phyloP scores from a whole-genome alignment of 2,329 filamentous ascomycete genomes.

The Emericellopsis atlantica region DNA sequence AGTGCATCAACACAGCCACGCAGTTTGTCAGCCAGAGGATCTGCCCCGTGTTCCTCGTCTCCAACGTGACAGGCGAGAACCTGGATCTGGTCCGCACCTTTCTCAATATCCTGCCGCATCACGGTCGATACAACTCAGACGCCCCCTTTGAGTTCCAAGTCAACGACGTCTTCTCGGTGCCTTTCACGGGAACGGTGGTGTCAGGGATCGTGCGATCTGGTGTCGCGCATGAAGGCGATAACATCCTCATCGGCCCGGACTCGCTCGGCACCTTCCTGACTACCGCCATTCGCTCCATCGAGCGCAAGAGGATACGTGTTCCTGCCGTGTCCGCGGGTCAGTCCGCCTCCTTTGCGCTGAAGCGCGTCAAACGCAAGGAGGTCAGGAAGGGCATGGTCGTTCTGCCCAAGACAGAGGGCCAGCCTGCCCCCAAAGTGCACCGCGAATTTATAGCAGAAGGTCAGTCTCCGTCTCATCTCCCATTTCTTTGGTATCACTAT shows the following conservation, averaged over 20 bases:
- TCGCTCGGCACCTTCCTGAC: constrained; percentile 78
- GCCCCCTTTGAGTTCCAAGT: constrained; percentile 90
- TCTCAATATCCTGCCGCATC: constrained; percentile 87
- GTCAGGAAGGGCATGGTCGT: constrained; percentile 98
- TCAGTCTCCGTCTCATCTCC: constrained; percentile 15
- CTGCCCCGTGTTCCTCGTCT: constrained; percentile 95
- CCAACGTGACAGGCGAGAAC: constrained; percentile 89
- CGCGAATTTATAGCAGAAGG: constrained; percentile 69
- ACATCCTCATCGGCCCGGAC: constrained; percentile 80
- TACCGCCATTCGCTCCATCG: constrained; percentile 83
- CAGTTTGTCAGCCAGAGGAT: constrained; percentile 94
- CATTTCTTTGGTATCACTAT: background rate
- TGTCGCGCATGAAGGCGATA: constrained; percentile 82
- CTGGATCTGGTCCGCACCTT: constrained; percentile 86
- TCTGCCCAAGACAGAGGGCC: constrained; percentile 66
- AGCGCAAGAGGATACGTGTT: constrained; percentile 83
- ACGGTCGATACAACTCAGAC: constrained; percentile 80
- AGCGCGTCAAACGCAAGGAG: constrained; percentile 77
- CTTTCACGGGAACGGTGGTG: constrained; percentile 92
- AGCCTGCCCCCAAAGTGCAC: constrained; percentile 57
- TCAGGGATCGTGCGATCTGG: constrained; percentile 85
- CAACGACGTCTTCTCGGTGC: constrained; percentile 96
- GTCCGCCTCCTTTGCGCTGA: constrained; percentile 82
- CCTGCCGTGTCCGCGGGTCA: constrained; percentile 84
- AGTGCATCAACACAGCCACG: constrained; percentile 88